Evolutionary conservation across 495 filamentous ascomycete species (phyloP).

Genomic region (Evernia prunastri): DNA sequence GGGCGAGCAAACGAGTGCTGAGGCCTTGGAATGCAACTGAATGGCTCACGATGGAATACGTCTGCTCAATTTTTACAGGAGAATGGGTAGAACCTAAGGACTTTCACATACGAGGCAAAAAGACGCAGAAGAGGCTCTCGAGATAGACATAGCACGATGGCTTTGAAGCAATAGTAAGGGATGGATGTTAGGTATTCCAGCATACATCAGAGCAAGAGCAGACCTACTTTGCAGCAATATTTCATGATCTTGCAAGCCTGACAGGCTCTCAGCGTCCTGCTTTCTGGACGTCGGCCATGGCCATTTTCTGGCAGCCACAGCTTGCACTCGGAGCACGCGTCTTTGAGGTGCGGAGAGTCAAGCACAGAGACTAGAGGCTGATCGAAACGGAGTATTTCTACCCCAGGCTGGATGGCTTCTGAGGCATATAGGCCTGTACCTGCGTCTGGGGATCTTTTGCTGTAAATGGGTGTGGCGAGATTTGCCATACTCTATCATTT

Average conservation of each 20-base stretch:
- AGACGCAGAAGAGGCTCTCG: neutral
- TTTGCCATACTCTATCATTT: constrained; percentile 4
- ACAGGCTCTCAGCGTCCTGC: constrained; percentile 45
- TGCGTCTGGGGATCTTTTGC: neutral
- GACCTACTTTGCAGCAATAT: constrained; percentile 59
- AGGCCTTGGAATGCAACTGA: neutral
- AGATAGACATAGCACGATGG: neutral
- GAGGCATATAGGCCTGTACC: constrained; percentile 39
- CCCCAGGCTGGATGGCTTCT: constrained; percentile 32
- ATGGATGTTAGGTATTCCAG: neutral
- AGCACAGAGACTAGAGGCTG: constrained; percentile 41
- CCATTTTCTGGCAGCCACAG: constrained; percentile 27
- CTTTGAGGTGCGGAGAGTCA: constrained; percentile 36
- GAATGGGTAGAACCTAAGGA: neutral
- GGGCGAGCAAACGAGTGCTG: constrained; percentile 3
- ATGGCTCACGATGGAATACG: constrained; percentile 14
- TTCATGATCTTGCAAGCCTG: constrained; percentile 53
- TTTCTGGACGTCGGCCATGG: constrained; percentile 9
- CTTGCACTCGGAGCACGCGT: constrained; percentile 43
- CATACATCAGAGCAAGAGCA: neutral
- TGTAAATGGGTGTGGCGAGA: constrained; percentile 1
- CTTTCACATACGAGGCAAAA: neutral
- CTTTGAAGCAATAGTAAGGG: neutral
- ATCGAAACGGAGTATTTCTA: constrained; percentile 37
- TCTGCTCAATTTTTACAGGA: constrained; percentile 12